Conservation (phyloP, 1,284 basidiomycete genomes). For the Boletellus deceptivus region DNA sequence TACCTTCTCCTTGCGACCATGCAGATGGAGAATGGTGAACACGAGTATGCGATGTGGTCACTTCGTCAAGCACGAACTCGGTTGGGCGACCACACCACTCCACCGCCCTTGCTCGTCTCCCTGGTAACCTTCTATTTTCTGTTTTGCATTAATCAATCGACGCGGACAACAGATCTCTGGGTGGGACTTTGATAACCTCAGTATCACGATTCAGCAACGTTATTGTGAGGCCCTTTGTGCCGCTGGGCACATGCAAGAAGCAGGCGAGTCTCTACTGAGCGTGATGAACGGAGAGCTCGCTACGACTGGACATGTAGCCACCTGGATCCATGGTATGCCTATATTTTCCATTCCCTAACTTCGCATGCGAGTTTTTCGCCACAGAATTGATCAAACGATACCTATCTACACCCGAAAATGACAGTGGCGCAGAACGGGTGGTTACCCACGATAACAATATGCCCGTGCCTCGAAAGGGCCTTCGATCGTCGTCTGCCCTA, state of each 20-base stretch:
- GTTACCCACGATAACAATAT: not conserved
- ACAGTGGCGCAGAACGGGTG: too few species aligned
- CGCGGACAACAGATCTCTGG: not conserved
- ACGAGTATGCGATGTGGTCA: not conserved
- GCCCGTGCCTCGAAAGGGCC: not conserved
- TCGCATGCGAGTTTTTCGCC: too few species aligned
- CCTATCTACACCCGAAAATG: not conserved
- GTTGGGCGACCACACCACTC: not conserved
- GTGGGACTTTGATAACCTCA: constrained; percentile 7
- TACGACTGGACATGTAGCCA: too few species aligned
- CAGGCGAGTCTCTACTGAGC: not conserved
- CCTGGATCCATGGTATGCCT: not conserved
- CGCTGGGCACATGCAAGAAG: constrained; percentile 1
- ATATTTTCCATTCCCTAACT: not conserved
- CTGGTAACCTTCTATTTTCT: not conserved
- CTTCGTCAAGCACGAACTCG: not conserved
- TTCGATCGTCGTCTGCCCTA: not conserved
- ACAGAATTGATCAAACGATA: constrained; percentile 4
- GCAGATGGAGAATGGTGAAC: not conserved
- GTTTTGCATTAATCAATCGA: fast-evolving
- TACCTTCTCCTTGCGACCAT: too few species aligned
- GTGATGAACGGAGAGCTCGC: not conserved
- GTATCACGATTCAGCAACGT: not conserved
- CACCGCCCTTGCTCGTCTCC: not conserved
- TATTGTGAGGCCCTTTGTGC: not conserved